phyloP scores from a whole-genome alignment of 2,329 filamentous ascomycete genomes.

The Ophiocordyceps sinensis region DNA sequence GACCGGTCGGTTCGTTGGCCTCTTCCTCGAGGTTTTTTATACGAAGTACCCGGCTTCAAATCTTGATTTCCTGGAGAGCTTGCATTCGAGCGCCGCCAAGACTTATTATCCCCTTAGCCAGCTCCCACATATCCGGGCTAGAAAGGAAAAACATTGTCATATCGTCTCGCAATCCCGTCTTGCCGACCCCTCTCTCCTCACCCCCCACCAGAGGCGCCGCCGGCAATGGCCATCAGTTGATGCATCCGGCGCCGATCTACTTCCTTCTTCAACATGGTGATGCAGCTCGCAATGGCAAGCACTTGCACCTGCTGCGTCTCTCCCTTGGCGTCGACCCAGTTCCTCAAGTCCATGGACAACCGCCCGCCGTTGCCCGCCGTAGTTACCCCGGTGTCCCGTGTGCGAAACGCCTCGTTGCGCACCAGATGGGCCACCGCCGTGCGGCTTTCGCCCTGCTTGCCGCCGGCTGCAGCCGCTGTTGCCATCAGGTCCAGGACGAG shows the following conservation, averaged over 20 bases:
- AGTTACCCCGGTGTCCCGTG: constrained; percentile 18
- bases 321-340: constrained; percentile 18
- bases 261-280: constrained; percentile 53
- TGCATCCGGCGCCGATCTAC: constrained; percentile 39
- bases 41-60: no score
- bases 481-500: constrained; percentile 37
- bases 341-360: constrained; percentile 26
- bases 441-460: constrained; percentile 15
- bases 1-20: not conserved
- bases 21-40: not conserved
- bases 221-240: constrained; percentile 32
- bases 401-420: constrained; percentile 23
- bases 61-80: no score
- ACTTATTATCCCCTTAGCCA: no score
- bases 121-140: no score
- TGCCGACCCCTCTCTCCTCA: not conserved
- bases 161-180: not conserved
- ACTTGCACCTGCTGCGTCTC: constrained; percentile 26
- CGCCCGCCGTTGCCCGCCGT: constrained; percentile 36
- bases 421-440: constrained; percentile 27
- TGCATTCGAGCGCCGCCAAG: no score
- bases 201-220: constrained; percentile 8
- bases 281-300: constrained; percentile 39
- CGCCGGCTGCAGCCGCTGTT: constrained; percentile 13
- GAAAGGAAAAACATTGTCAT: not conserved